A percentile compares a stretch with the other conserved stretches of the same genome.
Evolutionary conservation across 306 rosid genomes (phyloP).

Genomic region (Casuarina glauca): DNA sequence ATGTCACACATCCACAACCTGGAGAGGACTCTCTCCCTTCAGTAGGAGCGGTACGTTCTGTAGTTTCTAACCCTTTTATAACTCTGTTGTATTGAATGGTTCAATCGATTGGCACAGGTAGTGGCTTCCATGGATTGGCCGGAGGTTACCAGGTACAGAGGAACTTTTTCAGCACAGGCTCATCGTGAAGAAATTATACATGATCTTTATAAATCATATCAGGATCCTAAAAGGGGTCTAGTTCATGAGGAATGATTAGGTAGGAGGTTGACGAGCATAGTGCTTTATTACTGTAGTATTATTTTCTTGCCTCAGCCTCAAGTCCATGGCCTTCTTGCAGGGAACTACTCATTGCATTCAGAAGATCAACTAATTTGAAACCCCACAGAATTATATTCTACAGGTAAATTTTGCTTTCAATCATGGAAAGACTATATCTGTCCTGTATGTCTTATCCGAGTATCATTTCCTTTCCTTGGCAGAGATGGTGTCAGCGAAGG

Average conservation of each 20-base stretch:
- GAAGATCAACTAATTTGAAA: conserved; percentile 24
- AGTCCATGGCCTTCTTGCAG: conserved; percentile 30
- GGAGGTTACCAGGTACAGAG: conserved; percentile 54
- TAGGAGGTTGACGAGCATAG: conserved; percentile 1
- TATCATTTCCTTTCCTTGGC: conserved; percentile 9
- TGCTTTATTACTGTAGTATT: not conserved
- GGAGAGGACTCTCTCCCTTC: conserved; percentile 74
- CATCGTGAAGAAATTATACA: conserved; percentile 69
- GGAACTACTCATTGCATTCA: conserved; percentile 56
- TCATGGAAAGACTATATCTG: not conserved
- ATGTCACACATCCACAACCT: conserved; percentile 76
- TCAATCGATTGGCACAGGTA: conserved; percentile 40
- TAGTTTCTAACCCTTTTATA: not conserved
- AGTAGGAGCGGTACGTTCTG: conserved; percentile 71
- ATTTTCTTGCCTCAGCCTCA: not conserved
- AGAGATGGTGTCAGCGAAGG: conserved; percentile 96
- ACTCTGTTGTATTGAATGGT: not conserved
- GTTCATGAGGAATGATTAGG: conserved; percentile 71
- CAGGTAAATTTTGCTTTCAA: conserved; percentile 45
- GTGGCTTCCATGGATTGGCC: conserved; percentile 99
- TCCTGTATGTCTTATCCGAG: not conserved
- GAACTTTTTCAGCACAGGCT: conserved; percentile 59
- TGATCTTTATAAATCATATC: conserved; percentile 42
- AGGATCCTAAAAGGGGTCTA: conserved; percentile 41
- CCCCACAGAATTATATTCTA: conserved; percentile 73